A percentile compares a stretch with the other conserved stretches of the same genome.
phyloP scores from a whole-genome alignment of 78 protist species.

The Protostelium mycophagum region DNA sequence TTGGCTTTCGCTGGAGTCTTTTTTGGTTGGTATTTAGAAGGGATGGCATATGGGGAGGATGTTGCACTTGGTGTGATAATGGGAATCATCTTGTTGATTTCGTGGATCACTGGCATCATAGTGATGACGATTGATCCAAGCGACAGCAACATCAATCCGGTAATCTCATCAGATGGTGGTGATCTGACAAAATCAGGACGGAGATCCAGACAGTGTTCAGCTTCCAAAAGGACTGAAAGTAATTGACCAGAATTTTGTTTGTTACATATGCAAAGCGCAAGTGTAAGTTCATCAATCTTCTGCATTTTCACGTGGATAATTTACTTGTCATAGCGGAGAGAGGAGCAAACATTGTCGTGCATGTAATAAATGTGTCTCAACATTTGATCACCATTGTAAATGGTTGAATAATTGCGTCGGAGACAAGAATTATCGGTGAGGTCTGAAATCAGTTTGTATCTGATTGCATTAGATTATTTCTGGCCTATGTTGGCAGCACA shows the following conservation, averaged over 20 bases:
- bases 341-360: slow-evolving; percentile 55
- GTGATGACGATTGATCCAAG: neutral
- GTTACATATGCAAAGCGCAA: neutral
- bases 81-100: neutral
- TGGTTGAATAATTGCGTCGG: slow-evolving; percentile 78
- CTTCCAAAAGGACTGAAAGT: neutral
- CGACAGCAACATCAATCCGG: neutral
- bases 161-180: neutral
- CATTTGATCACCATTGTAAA: slow-evolving; percentile 86
- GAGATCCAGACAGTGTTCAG: neutral
- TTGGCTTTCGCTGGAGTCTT: neutral
- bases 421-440: slow-evolving; percentile 22
- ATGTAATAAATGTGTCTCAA: slow-evolving; percentile 65
- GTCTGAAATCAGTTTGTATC: neutral
- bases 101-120: neutral
- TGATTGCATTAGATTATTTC: neutral
- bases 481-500: neutral
- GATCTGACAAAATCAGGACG: neutral
- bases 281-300: neutral
- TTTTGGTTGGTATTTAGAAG: neutral
- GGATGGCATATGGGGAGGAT: neutral
- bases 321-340: neutral
- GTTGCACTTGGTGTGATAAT: neutral
- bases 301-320: neutral
- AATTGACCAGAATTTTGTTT: neutral